phyloP scores from a whole-genome alignment of 352 stramenopile species.

The Phytophthora sojae region DNA sequence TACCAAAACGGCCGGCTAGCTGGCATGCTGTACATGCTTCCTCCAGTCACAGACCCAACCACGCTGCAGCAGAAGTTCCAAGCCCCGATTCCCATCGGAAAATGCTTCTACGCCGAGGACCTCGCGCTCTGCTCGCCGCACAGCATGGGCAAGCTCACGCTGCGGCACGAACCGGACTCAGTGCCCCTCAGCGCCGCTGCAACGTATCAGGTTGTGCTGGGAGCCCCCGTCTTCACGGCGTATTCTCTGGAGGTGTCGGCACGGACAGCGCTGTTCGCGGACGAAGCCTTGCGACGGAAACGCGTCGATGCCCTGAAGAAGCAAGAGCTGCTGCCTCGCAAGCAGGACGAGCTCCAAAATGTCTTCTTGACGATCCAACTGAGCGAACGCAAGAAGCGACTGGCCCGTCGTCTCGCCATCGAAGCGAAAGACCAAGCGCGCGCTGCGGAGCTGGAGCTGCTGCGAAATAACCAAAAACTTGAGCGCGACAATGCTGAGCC shows the following conservation, averaged over 20 bases:
- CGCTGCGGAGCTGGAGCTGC: constrained; percentile 58
- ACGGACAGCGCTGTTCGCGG: constrained; percentile 53
- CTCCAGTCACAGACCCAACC: constrained; percentile 17
- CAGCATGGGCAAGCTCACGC: constrained; percentile 66
- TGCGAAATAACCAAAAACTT: constrained; percentile 52
- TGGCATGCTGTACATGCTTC: constrained; percentile 80
- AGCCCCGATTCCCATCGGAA: constrained; percentile 56
- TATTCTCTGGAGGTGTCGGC: constrained; percentile 74
- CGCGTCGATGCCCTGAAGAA: constrained; percentile 65
- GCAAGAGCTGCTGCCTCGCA: constrained; percentile 66
- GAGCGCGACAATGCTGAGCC: constrained; percentile 57
- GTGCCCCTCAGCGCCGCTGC: constrained; percentile 59
- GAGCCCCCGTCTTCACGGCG: constrained; percentile 67
- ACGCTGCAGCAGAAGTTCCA: constrained; percentile 23
- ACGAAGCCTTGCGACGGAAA: constrained; percentile 60
- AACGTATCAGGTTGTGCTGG: constrained; percentile 80
- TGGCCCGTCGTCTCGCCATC: constrained; percentile 55
- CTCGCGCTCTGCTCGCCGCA: constrained; percentile 75
- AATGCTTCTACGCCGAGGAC: constrained; percentile 56
- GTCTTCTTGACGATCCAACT: constrained; percentile 78
- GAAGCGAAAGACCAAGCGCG: constrained; percentile 57
- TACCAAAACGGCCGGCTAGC: constrained; percentile 82
- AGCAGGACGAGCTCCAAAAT: constrained; percentile 69
- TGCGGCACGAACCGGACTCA: constrained; percentile 65
- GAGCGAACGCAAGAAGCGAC: constrained; percentile 71